A percentile compares a stretch with the other conserved stretches of the same genome.
phyloP scores from a whole-genome alignment of 331 rosid species.

The Pyracantha coccinea region DNA sequence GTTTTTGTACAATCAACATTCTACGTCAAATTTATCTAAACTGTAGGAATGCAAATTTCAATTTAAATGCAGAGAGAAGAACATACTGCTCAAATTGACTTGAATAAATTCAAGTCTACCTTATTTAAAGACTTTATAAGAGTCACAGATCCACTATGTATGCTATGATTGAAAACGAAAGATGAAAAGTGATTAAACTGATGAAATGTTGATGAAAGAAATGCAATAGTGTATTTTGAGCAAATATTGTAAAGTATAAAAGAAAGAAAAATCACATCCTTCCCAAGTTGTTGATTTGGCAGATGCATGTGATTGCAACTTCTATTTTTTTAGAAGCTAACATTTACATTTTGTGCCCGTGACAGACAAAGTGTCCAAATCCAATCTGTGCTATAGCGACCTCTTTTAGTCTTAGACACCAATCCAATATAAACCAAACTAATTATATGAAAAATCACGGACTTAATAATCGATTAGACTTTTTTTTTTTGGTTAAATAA shows the following conservation, averaged over 20 bases:
- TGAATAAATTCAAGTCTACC: no score
- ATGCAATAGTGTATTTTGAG: background rate
- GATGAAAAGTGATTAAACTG: no score
- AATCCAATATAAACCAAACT: background rate
- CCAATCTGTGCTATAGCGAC: background rate
- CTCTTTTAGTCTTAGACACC: background rate
- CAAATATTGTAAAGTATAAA: background rate
- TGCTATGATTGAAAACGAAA: no score
- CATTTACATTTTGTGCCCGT: conserved; percentile 3
- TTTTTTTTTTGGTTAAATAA: no score
- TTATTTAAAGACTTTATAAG: no score
- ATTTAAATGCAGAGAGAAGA: no score
- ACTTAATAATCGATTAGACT: background rate
- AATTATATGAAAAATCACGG: background rate
- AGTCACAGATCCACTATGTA: no score
- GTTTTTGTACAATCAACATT: no score
- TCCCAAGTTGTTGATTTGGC: background rate
- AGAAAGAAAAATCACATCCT: background rate
- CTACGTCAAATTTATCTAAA: no score
- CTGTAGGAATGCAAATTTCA: no score
- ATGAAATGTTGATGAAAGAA: background rate
- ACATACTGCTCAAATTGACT: no score
- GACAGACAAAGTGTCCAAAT: conserved; percentile 3
- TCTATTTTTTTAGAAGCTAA: background rate
- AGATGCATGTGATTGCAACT: background rate